Evolutionary conservation across 257 asterid genomes (phyloP).

Genomic region (Salvia miltiorrhiza): DNA sequence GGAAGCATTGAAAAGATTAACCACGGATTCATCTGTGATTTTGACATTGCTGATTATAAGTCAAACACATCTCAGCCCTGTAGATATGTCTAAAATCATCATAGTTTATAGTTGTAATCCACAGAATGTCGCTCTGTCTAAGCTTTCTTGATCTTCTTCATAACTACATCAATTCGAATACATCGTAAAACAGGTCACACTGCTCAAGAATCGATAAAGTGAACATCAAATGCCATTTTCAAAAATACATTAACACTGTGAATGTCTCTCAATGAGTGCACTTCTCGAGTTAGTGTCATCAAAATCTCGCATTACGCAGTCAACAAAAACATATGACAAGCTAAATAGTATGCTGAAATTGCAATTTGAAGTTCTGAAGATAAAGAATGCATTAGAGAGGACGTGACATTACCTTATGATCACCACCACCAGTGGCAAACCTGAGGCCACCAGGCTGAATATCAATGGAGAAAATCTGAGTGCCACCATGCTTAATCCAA

Average conservation of each 20-base stretch:
- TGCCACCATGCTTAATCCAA: conserved; percentile 85
- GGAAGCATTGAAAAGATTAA: not conserved
- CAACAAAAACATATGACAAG: not conserved
- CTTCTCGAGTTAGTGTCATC: too few relatives aligned
- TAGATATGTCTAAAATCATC: not conserved
- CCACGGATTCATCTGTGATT: not conserved
- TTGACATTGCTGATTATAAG: not conserved
- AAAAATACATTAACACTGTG: not conserved
- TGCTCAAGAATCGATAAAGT: not conserved
- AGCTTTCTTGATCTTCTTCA: not conserved
- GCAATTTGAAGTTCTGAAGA: not conserved
- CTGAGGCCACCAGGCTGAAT: conserved; percentile 97
- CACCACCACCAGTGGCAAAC: conserved; percentile 99
- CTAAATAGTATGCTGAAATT: not conserved
- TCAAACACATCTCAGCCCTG: not conserved
- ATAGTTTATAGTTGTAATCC: not conserved
- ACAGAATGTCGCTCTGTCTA: not conserved
- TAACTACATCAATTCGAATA: not conserved
- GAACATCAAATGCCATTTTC: not conserved
- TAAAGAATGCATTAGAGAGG: not conserved
- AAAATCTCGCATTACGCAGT: not conserved
- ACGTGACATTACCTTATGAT: conserved; percentile 64
- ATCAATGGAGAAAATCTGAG: conserved; percentile 90
- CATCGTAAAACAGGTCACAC: not conserved
- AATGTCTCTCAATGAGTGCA: conserved; percentile 11